Base-by-base conservation (phyloP, 352 stramenopile species). In the Pythium volutum region DNA sequence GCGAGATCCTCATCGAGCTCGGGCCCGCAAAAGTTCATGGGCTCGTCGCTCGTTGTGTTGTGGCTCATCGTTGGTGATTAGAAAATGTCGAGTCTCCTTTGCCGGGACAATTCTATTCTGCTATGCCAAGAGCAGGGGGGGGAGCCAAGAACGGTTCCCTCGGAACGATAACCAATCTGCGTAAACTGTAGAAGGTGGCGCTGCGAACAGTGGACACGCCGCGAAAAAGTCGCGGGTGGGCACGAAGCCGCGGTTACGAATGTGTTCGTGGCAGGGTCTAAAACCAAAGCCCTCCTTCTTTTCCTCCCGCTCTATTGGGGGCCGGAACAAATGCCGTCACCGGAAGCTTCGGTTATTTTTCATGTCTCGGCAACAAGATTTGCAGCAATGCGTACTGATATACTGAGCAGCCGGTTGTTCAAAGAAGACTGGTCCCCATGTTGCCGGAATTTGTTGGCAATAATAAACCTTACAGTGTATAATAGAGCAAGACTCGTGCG, bases 1-100 rank as follows among this genome's bases (percentile, higher is more conserved):
- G 57, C 57, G 25, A 64, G 23, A 47, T 64, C 54, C 14, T 52
- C 57, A 38, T 64, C 57, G 15, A 64, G 46, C 56, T 63, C 56
- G 0, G 46, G 46, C 7, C 56, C 55, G 29, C 55, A 46, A 16
- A 63, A 51, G 25, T 33, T 27, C 27, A 51, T 18, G 20, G 57
- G 57, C 57, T 55, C 47, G n/a, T 64, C 57, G 38, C 27, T 22
- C 7, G 12, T 22, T 12, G 22, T 26, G 4, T 10, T 5, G 8
- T n/a, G n/a, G 20, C 25, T 56, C 56, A 56, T 63, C 11, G 34
- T 38, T 27, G 11, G 4, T 62, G 23, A 25, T 38, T 26, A 11
- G 4, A 27, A 25, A 31, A 52, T n/a, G 4, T 22, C 51, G 33
- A 14, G 23, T 58, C 26, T 42, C 18, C 33, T 18, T 20, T 5